Evolutionary conservation across 139 green algal species (phyloP), one percentile per base, ranked within the genome.

Genomic region (Tetradesmus lagerheimii): DNA sequence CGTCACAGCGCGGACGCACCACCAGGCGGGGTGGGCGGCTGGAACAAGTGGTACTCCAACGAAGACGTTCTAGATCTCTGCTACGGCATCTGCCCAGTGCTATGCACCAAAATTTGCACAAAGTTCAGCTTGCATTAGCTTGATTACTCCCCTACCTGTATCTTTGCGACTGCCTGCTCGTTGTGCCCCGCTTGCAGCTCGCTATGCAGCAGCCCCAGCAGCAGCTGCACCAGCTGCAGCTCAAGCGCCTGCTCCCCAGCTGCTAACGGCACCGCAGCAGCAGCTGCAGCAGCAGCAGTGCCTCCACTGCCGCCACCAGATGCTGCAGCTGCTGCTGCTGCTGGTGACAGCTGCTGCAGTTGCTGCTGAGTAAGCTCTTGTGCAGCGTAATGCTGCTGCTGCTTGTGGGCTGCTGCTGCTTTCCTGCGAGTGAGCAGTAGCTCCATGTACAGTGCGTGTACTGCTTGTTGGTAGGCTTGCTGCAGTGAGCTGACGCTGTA

Each of bases 11-110:
- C 89, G 12, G 64, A 67, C n/a, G 83, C 29, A 2, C 76, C 87
- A n/a, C 85, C 89, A 79, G 89, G 45, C 50, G 62, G 37, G 15
- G 31, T 37, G 45, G 75, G 82, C n/a, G 89, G 92, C 53, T 92
- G 80, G 76, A 96, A 97, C 78, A 92, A 93, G 79, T 95, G 94
- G 86, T 94, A 98, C 91, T 98, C 96, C 43, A 97, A n/a, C n/a
- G n/a, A n/a, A n/a, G n/a, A n/a, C n/a, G n/a, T n/a, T n/a, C n/a
- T n/a, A n/a, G n/a, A n/a, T n/a, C n/a, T n/a, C n/a, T n/a, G n/a
- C n/a, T n/a, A n/a, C n/a, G n/a, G n/a, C n/a, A n/a, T n/a, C n/a
- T n/a, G n/a, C n/a, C n/a, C n/a, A n/a, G n/a, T n/a, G n/a, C n/a
- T n/a, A n/a, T n/a, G n/a, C n/a, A n/a, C n/a, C n/a, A n/a, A n/a